A percentile compares a stretch with the other conserved stretches of the same genome.
Conservation (phyloP, 2,329 filamentous ascomycete genomes). For the Penicillium concentricum region DNA sequence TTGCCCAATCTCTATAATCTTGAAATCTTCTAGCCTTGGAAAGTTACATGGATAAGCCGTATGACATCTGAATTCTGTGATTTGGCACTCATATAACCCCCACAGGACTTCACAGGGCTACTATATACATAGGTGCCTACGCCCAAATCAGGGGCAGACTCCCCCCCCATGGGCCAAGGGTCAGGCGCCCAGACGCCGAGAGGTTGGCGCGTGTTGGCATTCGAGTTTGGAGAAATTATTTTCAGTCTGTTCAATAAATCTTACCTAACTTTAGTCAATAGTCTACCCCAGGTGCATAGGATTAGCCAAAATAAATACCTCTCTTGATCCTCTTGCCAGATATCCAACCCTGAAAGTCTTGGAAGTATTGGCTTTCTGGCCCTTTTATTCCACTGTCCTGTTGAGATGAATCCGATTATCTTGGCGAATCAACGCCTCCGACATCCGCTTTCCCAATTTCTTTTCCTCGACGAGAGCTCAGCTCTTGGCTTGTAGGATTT, state of each 20-base stretch:
- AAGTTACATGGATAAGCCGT: not conserved
- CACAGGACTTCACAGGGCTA: not conserved
- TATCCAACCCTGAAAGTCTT: not conserved
- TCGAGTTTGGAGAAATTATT: constrained; percentile 2
- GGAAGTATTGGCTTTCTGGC: constrained; percentile 5
- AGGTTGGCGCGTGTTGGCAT: constrained; percentile 18
- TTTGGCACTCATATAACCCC: not conserved
- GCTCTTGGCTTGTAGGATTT: constrained; percentile 4
- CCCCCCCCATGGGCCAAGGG: not conserved
- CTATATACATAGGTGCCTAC: not conserved
- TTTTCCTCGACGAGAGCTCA: not conserved
- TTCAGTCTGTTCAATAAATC: constrained; percentile 10
- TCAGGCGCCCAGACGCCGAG: constrained; percentile 15
- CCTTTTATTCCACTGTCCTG: constrained; percentile 12
- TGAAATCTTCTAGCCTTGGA: not conserved
- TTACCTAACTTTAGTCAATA: constrained; percentile 15
- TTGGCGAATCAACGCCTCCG: not conserved
- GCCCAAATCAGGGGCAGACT: not conserved
- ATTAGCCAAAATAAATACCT: constrained; percentile 2
- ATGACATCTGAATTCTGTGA: not conserved
- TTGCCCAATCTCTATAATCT: not conserved
- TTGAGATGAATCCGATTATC: not conserved
- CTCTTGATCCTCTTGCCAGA: not conserved
- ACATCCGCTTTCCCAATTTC: not conserved
- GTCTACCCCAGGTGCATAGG: not conserved